Base-by-base conservation (phyloP, 2,329 filamentous ascomycete species). In the Penicillium italicum region DNA sequence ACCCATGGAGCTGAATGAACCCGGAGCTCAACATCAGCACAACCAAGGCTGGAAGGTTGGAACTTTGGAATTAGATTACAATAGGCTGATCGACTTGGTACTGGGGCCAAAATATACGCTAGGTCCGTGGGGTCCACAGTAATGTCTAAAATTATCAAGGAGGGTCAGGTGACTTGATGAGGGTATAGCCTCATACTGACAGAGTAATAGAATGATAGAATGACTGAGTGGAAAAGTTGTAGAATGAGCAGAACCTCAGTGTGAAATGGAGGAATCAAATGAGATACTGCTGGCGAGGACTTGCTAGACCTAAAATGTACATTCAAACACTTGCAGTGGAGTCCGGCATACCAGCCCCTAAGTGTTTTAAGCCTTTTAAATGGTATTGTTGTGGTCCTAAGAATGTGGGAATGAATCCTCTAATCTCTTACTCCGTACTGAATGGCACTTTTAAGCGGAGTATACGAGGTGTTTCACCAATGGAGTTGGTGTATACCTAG, bases 401-500 rank as follows among this genome's bases (percentile, higher is more conserved):
- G 58, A 62, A 62, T 62, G 60, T 50, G 50, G 43, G 60, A 62
- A 57, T 60, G 44, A 56, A 41, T 26, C 41, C 16, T 42, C 12
- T 34, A 22, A 33, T 16, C n/a, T 33, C 26, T 41, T 41, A 33
- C 8, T 2, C 4, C 0, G 8, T 40, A n/a, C 9, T 16, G 16
- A n/a, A 28, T n/a, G 26, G 24, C 26, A 28, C 20, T 14, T 7
- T 42, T 42, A 42, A 11, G 11, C 28, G 9, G 9, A 11, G 2
- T 30, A 9, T 37, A 42, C 7, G 40, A 42, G 22, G 43, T 57
- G 59, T 61, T 62, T 62, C 57, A 62, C 31, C 36, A 42, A 59
- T 58, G 58, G 58, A 55, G 48, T n/a, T 40, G 5, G 31, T 18
- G 58, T 43, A 64, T 62, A n/a, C n/a, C n/a, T 65, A 62, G 61